phyloP scores from a whole-genome alignment of 345 rosid species.

The Eutrema japonicum region DNA sequence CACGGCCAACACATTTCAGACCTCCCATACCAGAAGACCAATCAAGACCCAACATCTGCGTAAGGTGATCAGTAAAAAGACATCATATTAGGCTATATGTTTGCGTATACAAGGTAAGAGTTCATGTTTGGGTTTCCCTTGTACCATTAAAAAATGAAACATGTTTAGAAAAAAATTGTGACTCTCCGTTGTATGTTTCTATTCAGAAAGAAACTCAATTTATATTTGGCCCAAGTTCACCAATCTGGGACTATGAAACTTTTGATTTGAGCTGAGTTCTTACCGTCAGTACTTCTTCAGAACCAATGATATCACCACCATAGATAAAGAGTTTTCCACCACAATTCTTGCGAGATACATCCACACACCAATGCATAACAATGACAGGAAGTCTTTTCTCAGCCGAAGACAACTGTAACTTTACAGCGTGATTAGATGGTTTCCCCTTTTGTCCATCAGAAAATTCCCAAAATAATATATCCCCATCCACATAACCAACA shows the following conservation, averaged over 20 bases:
- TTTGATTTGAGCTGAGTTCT: constrained; percentile 36
- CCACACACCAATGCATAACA: constrained; percentile 66
- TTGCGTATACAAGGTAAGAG: constrained; percentile 25
- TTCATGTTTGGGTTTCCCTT: constrained; percentile 30
- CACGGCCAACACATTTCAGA: constrained; percentile 64
- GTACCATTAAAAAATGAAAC: constrained; percentile 32
- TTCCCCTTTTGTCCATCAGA: constrained; percentile 51
- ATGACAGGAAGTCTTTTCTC: constrained; percentile 81
- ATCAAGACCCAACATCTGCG: constrained; percentile 74
- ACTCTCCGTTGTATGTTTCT: constrained; percentile 19
- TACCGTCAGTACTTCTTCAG: constrained; percentile 83
- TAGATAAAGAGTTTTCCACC: constrained; percentile 76
- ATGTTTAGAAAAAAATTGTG: constrained; percentile 10
- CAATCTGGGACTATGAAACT: constrained; percentile 27
- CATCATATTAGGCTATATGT: constrained; percentile 30
- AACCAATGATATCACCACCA: constrained; percentile 88
- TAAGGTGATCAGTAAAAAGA: constrained; percentile 33
- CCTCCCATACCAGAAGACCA: constrained; percentile 70
- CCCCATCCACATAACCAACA: constrained; percentile 91
- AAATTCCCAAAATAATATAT: constrained; percentile 77
- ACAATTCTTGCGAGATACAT: constrained; percentile 50
- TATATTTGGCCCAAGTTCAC: constrained; percentile 20
- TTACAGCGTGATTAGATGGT: constrained; percentile 57
- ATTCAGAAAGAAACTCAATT: constrained; percentile 16
- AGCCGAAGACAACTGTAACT: constrained; percentile 71